Base-by-base conservation (phyloP, 257 asterid genomes). In the Datura wrightii region DNA sequence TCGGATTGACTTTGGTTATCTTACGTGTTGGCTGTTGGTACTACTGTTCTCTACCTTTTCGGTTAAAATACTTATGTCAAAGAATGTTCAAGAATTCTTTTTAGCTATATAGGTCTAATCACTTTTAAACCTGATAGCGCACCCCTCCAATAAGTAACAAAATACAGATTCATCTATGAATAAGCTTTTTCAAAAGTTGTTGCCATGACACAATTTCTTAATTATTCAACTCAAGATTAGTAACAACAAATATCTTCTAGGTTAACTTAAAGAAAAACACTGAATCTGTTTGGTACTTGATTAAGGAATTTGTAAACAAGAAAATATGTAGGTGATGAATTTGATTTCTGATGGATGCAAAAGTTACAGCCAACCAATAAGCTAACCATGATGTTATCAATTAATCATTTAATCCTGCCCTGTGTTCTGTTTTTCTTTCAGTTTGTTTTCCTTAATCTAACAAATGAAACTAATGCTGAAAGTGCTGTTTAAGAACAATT, bases 1-100 rank as follows among this genome's bases (percentile, higher is more conserved):
- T 74, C 60, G 48, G 60, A 74, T 74, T 74, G 60, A 48, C 58
- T 72, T 72, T 37, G 15, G 58, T 41, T 72, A 10, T 72, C 55
- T 46, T 18, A 70, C 42, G 36, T 16, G 3, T 71, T 48, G 44
- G 62, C 34, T 52, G 48, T 31, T 13, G 8, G 3, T 74, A 76
- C n/a, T 37, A 34, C 82, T 31, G 31, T 24, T 50, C 24, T 48
- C 42, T 2, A 31, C 62, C 63, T 52, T 69, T 76, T 52, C 46
- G 18, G 46, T 50, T 52, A 50, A 31, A 50, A 76, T 76, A 31
- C 82, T 76, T 31, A 1, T 24, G 24, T 1, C 81, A 76, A 76
- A 48, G 82, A 3, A 74, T 24, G 60, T 31, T 78, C 34, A 14
- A 78, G 63, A 19, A 31, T 76, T 11, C 10, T 31, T 31, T 44